Conservation (phyloP, 139 green algal genomes). For the Coelastrella sp. region DNA sequence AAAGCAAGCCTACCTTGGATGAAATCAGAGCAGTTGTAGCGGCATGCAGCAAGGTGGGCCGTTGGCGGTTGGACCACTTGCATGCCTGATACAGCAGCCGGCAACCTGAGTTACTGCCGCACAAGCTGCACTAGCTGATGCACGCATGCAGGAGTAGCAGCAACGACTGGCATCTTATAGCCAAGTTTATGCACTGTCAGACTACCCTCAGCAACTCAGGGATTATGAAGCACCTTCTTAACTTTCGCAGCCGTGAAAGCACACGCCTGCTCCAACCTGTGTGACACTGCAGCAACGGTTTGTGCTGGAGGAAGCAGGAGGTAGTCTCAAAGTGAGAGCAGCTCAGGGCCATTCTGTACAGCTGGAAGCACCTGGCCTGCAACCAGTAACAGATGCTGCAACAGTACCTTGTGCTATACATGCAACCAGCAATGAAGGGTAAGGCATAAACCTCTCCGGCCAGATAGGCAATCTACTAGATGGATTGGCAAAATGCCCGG, state of each 20-base stretch:
- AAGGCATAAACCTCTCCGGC: not conserved
- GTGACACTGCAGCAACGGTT: conserved; percentile 62
- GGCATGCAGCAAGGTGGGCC: conserved; percentile 51
- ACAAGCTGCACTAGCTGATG: not conserved
- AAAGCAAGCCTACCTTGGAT: conserved; percentile 37
- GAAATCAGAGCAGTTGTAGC: conserved; percentile 50
- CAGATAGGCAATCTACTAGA: not conserved
- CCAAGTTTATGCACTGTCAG: not conserved
- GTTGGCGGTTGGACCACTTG: not conserved
- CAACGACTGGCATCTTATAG: not conserved
- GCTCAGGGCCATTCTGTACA: conserved; percentile 71
- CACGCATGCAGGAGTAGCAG: too few species aligned
- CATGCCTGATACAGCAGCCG: too few species aligned
- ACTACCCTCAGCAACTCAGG: too few species aligned
- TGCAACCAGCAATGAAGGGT: conserved; percentile 64
- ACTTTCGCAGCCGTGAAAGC: not conserved
- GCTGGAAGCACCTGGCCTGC: conserved; percentile 64
- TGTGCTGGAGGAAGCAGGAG: conserved; percentile 61
- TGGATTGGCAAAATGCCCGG: not conserved
- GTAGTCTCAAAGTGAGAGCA: conserved; percentile 61
- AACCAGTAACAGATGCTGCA: conserved; percentile 51
- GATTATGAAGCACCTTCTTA: not conserved
- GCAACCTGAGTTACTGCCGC: too few species aligned
- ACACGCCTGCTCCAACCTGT: not conserved
- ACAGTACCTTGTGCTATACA: conserved; percentile 61